Conservation (phyloP, 768 basidiomycete genomes). For the Lentinula boryana region DNA sequence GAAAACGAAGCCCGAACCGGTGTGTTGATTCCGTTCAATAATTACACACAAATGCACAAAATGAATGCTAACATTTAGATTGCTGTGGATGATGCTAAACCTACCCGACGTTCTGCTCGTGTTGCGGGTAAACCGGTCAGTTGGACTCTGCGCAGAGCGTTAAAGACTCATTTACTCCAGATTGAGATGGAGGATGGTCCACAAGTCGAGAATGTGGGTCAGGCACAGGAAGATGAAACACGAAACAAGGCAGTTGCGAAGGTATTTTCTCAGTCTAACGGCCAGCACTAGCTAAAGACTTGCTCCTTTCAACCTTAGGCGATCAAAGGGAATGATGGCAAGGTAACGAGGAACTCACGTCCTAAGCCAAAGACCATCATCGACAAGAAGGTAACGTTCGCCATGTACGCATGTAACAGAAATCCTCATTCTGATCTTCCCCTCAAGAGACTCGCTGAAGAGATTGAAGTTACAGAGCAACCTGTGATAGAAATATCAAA, state of each 20-base stretch:
- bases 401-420: background rate
- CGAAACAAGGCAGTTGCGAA: background rate
- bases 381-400: background rate
- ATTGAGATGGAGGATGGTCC: background rate
- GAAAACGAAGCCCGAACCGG: background rate
- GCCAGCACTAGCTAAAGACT: background rate
- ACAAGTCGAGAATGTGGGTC: background rate
- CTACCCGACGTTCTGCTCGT: conserved; percentile 7
- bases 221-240: background rate
- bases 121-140: conserved; percentile 4
- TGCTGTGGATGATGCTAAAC: conserved; percentile 7
- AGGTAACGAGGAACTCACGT: background rate
- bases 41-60: background rate
- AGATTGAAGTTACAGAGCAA: background rate
- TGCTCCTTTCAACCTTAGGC: background rate
- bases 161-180: background rate
- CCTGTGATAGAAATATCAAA: background rate
- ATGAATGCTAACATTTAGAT: background rate
- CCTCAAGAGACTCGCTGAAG: background rate
- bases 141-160: background rate
- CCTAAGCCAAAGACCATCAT: background rate
- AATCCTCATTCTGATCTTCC: background rate
- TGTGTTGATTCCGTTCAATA: background rate
- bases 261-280: background rate
- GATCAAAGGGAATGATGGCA: background rate